A percentile compares a stretch with the other conserved stretches of the same genome.
Conservation (phyloP, 139 green algal species). For the Tetratostichococcus sp. region DNA sequence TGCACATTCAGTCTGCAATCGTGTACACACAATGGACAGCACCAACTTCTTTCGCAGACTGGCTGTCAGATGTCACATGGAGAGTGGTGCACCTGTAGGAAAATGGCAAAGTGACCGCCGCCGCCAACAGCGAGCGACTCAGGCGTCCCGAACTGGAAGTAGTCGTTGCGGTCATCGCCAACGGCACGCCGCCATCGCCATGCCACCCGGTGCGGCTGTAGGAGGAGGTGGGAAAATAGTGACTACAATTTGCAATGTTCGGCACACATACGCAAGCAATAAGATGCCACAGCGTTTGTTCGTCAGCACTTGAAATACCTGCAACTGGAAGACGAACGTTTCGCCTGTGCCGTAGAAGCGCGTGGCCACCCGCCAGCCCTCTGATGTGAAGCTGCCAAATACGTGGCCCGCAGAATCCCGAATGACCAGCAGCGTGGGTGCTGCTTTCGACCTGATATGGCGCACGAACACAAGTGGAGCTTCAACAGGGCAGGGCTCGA, state of each 20-base stretch:
- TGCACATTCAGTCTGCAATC: too few relatives aligned
- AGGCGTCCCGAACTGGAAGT: constrained; percentile 64
- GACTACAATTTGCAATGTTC: too few relatives aligned
- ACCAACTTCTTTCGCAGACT: too few relatives aligned
- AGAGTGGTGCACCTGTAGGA: constrained; percentile 33
- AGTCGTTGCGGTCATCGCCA: constrained; percentile 58
- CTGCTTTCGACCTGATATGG: background rate
- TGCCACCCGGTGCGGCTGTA: constrained; percentile 42
- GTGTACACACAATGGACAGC: too few relatives aligned
- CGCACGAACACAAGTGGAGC: background rate
- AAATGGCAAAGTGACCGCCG: constrained; percentile 62
- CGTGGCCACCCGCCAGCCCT: constrained; percentile 51
- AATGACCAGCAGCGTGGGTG: constrained; percentile 54
- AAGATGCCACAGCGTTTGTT: too few relatives aligned
- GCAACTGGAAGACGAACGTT: constrained; percentile 70
- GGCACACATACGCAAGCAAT: too few relatives aligned
- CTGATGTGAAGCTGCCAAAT: constrained; percentile 65
- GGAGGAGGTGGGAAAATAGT: too few relatives aligned
- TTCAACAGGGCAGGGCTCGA: too few relatives aligned
- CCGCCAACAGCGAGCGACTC: constrained; percentile 64
- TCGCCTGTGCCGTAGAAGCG: constrained; percentile 80
- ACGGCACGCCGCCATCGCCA: constrained; percentile 36
- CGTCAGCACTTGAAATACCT: constrained; percentile 18
- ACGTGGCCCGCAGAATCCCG: constrained; percentile 45
- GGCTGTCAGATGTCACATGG: too few relatives aligned